These are phyloP conservation scores for Chalaropsis ovoidea DNA, from an alignment of 2,329 filamentous ascomycete species.

Conservation along the genomic window DNA sequence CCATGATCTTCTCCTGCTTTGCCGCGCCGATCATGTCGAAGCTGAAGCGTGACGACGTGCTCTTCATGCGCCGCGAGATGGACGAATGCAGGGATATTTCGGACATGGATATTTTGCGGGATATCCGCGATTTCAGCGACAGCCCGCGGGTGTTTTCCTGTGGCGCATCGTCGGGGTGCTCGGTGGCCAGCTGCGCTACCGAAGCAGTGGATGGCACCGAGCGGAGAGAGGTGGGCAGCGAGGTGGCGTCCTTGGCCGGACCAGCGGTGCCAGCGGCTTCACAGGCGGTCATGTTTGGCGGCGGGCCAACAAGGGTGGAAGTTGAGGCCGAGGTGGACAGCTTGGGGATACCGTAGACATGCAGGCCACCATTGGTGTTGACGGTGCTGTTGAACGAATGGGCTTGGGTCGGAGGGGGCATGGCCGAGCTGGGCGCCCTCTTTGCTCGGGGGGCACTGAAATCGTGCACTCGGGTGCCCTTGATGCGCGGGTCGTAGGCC, in stretches of 20 bases:
- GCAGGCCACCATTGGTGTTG: not conserved
- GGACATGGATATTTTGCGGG: slow-evolving; percentile 45
- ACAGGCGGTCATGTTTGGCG: not conserved
- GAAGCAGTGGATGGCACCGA: slow-evolving; percentile 18
- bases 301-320: not conserved
- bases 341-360: slow-evolving; percentile 9
- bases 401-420: slow-evolving; percentile 20
- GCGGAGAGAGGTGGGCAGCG: slow-evolving; percentile 16
- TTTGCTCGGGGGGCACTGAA: slow-evolving; percentile 51
- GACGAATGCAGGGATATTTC: slow-evolving; percentile 41
- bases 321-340: slow-evolving; percentile 19
- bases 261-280: not conserved
- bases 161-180: not conserved
- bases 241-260: slow-evolving; percentile 15
- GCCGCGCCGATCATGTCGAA: slow-evolving; percentile 69
- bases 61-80: slow-evolving; percentile 57
- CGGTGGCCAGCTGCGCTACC: slow-evolving; percentile 10
- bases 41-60: slow-evolving; percentile 68
- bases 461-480: slow-evolving; percentile 54
- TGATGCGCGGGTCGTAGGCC: slow-evolving; percentile 53
- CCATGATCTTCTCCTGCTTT: slow-evolving; percentile 56
- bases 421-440: slow-evolving; percentile 16
- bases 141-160: not conserved
- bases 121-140: slow-evolving; percentile 33
- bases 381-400: not conserved